Evolutionary conservation across 2,329 filamentous ascomycete genomes (phyloP).

Genomic region (Neurospora sp.): DNA sequence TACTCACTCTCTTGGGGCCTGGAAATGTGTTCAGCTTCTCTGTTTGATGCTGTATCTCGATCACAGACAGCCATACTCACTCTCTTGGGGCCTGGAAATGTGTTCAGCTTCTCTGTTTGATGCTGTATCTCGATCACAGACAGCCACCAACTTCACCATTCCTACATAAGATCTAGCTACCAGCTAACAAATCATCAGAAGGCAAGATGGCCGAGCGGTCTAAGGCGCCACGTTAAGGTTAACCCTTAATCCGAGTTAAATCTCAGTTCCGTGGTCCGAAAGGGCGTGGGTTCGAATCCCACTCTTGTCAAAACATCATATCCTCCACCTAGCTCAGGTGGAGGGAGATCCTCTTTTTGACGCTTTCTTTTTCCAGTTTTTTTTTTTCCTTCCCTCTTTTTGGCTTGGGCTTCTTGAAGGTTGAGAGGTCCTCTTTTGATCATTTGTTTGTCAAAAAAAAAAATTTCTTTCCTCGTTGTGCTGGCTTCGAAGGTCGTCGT

Average conservation of each 20-base stretch:
- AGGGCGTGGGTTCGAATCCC: background rate
- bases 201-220: background rate
- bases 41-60: no score
- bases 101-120: no score
- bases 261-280: background rate
- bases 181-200: background rate
- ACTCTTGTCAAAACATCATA: background rate
- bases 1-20: no score
- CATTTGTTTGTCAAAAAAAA: no score
- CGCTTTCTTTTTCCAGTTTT: background rate
- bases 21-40: no score
- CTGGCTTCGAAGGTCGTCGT: background rate
- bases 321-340: background rate
- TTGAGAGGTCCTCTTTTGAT: no score
- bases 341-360: background rate
- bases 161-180: background rate
- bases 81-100: no score
- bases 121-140: no score
- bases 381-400: no score
- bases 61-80: no score
- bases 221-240: background rate
- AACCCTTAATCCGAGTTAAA: background rate
- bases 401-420: background rate
- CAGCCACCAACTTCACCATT: background rate
- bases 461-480: no score